A percentile compares a stretch with the other conserved stretches of the same genome.
These are phyloP conservation scores for Cyberlindnera lachancei DNA, from an alignment of 805 yeast species.

Conservation along the genomic window DNA sequence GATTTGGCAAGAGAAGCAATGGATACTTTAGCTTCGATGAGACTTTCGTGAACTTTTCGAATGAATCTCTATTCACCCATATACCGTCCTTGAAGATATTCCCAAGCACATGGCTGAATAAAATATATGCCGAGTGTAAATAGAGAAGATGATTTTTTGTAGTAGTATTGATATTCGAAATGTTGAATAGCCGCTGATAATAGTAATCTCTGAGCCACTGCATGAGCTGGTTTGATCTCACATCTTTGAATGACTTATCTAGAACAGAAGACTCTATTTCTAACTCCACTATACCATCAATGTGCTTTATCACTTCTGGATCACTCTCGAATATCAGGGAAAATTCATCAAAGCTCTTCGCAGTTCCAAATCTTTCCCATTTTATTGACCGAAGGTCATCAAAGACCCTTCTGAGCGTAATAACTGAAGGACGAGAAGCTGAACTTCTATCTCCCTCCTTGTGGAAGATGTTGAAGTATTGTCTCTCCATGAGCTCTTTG, in stretches of 20 bases:
- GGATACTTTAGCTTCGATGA: conserved; percentile 1
- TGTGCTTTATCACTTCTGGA: conserved; percentile 6
- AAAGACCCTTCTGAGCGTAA: background rate
- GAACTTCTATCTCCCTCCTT: no score
- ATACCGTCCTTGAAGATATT: conserved; percentile 19
- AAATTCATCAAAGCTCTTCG: conserved; percentile 1
- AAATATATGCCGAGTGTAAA: conserved; percentile 12
- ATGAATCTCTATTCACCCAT: conserved; percentile 13
- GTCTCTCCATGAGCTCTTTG: background rate
- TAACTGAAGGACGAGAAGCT: background rate
- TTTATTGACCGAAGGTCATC: background rate
- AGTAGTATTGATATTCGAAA: conserved; percentile 11
- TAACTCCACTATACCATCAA: conserved; percentile 3
- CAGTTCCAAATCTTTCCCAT: background rate
- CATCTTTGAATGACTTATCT: background rate
- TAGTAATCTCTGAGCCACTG: conserved; percentile 14
- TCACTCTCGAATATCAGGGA: conserved; percentile 5
- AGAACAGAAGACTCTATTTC: conserved; percentile 12
- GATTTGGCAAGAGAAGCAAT: conserved; percentile 15
- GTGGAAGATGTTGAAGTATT: conserved; percentile 1
- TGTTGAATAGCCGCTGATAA: conserved; percentile 2
- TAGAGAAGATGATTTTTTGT: conserved; percentile 7
- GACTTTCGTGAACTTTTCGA: conserved; percentile 7
- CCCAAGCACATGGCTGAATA: conserved; percentile 11
- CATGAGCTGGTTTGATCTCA: conserved; percentile 7